Evolutionary conservation across 805 yeast genomes (phyloP).

Genomic region (Saturnispora besseyi): DNA sequence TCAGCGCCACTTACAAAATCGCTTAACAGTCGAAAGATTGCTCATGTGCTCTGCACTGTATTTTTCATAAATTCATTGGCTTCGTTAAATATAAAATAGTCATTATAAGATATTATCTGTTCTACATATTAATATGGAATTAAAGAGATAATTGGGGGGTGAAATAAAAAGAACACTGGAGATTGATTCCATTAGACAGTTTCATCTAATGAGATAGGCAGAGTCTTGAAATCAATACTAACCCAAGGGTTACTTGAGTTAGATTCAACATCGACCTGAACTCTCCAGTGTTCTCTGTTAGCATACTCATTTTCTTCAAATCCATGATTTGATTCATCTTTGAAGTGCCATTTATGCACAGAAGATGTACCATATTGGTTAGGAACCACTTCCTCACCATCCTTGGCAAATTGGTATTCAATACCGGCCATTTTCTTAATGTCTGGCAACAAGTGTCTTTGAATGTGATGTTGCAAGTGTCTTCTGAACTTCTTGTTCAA

Average conservation of each 20-base stretch:
- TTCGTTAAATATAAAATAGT: not conserved
- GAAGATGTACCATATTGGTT: constrained; percentile 34
- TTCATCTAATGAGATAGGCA: not conserved
- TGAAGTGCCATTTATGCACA: constrained; percentile 54
- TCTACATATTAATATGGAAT: not conserved
- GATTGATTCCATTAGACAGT: not conserved
- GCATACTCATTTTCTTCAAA: constrained; percentile 37
- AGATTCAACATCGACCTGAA: constrained; percentile 55
- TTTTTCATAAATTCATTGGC: not conserved
- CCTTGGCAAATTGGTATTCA: constrained; percentile 31
- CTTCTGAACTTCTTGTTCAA: constrained; percentile 64
- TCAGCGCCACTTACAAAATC: no score
- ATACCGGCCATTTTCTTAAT: constrained; percentile 55
- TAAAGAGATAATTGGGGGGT: not conserved
- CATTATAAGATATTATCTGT: not conserved
- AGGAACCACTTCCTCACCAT: constrained; percentile 39
- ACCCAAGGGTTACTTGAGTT: constrained; percentile 60
- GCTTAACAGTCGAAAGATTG: no score
- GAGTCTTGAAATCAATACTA: constrained; percentile 43
- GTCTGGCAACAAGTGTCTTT: constrained; percentile 61
- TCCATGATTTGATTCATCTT: constrained; percentile 51
- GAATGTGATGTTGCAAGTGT: constrained; percentile 66
- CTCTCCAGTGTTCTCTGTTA: constrained; percentile 51
- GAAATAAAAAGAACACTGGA: not conserved
- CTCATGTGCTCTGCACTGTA: not conserved